Base-by-base conservation (phyloP, 805 yeast species). In the Candida xyloterini region DNA sequence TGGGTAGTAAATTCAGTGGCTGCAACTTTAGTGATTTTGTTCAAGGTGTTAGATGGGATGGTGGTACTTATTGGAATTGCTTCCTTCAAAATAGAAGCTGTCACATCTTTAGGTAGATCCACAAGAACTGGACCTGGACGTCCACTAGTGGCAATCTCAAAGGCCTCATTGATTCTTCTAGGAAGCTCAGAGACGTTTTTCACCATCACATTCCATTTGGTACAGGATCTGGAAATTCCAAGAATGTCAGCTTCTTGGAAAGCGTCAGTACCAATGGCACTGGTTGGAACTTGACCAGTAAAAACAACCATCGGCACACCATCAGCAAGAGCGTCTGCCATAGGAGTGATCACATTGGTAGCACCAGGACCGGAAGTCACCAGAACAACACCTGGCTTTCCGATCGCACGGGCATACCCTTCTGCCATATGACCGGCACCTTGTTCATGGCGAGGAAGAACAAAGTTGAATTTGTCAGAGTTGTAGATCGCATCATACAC, bases 361-460 rank as follows among this genome's bases (percentile, higher is more conserved):
- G 98, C 99, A 59, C 98, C 99, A 22, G 99, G 99, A 37, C 99
- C 99, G 1, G 96, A 88, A n/a, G 99, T 93, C 37, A 93, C 99
- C 56, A 93, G 71, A 35, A 93, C 98, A 50, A 93, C 95, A 69
- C 99, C 99, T 10, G 97, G 95, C 66, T 87, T 93, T 44, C 98
- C 99, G 33, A 73, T 66, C 28, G 95, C 99, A 52, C 95, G 76
- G 41, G 99, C 97, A 54, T 93, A 93, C 44, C 99, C 99, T 69
- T 93, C 97, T 41, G 99, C 99, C 98, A 93, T 93, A 67, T 93
- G 99, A 38, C 99, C 99, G 13, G 98, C 99, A 63, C 99, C 99
- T 68, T 93, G 99, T 67, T 93, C 99, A 65, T 93, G 98, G 57
- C 95, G 78, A 34, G 99, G 99, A 49, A 93, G 71, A 41, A 93